Percentiles rank a stretch among this genome's conserved stretches.
Conservation (phyloP, 177 flowering plant species). For the Vitis hybrid region DNA sequence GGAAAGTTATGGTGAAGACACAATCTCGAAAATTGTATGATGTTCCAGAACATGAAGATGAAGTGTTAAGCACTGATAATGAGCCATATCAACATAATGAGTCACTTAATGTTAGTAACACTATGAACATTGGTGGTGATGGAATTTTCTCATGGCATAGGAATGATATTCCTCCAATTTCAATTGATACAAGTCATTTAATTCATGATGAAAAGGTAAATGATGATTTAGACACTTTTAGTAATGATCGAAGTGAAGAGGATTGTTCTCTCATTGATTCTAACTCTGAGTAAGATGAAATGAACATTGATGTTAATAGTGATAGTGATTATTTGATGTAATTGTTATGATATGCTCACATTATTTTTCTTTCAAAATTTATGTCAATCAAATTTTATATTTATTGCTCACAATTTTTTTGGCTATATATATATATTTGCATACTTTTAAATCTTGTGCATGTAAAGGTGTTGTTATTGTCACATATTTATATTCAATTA, state of each 20-base stretch:
- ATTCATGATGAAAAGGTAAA: background rate
- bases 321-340: background rate
- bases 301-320: background rate
- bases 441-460: background rate
- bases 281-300: background rate
- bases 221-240: background rate
- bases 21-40: background rate
- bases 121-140: background rate
- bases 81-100: background rate
- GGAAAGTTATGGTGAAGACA: background rate
- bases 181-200: background rate
- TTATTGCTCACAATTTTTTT: too few relatives aligned
- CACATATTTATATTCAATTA: too few relatives aligned
- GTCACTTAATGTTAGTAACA: background rate
- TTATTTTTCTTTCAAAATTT: background rate
- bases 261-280: background rate
- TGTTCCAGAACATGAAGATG: background rate
- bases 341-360: too few relatives aligned
- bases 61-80: background rate
- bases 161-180: background rate
- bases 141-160: background rate
- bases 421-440: background rate
- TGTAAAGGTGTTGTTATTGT: background rate
- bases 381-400: too few relatives aligned
- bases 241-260: background rate